Conservation (phyloP, 768 basidiomycete species). For the Boletus coccyginus region DNA sequence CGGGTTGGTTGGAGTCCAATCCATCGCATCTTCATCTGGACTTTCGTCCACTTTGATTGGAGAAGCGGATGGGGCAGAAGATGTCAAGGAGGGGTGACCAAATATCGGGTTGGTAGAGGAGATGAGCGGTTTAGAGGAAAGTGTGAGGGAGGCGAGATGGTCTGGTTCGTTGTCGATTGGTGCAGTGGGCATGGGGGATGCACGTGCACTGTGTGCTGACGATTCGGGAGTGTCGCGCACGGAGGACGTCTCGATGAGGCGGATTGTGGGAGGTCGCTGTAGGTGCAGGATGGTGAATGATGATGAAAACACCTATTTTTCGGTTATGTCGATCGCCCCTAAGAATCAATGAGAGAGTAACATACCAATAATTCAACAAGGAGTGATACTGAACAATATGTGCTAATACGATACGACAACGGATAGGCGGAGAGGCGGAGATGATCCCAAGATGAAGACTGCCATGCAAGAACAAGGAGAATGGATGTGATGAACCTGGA, state of each 20-base stretch:
- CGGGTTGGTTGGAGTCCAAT: constrained; percentile 63
- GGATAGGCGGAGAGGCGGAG: constrained; percentile 37
- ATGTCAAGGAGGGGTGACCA: constrained; percentile 60
- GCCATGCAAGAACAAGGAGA: constrained; percentile 43
- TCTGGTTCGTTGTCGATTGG: constrained; percentile 46
- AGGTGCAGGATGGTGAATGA: constrained; percentile 59
- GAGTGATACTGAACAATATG: constrained; percentile 49
- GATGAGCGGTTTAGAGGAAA: constrained; percentile 64
- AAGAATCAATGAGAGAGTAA: constrained; percentile 2
- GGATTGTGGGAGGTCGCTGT: constrained; percentile 67
- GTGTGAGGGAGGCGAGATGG: constrained; percentile 57
- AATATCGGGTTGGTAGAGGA: constrained; percentile 55
- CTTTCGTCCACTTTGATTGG: constrained; percentile 27
- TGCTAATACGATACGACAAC: constrained; percentile 33
- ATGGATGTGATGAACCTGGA: constrained; percentile 50
- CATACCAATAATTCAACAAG: constrained; percentile 58
- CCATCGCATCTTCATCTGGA: constrained; percentile 47
- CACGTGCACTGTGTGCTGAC: constrained; percentile 18
- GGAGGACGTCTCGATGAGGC: constrained; percentile 57
- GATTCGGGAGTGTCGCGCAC: constrained; percentile 42
- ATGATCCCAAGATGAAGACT: constrained; percentile 38
- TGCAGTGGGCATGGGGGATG: constrained; percentile 26
- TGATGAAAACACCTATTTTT: constrained; percentile 44
- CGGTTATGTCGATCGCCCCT: not conserved
- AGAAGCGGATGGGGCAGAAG: constrained; percentile 22